Percentiles rank a stretch among this genome's conserved stretches.
phyloP scores from a whole-genome alignment of 2,329 filamentous ascomycete species.

The Emmonsiellopsis sp. region DNA sequence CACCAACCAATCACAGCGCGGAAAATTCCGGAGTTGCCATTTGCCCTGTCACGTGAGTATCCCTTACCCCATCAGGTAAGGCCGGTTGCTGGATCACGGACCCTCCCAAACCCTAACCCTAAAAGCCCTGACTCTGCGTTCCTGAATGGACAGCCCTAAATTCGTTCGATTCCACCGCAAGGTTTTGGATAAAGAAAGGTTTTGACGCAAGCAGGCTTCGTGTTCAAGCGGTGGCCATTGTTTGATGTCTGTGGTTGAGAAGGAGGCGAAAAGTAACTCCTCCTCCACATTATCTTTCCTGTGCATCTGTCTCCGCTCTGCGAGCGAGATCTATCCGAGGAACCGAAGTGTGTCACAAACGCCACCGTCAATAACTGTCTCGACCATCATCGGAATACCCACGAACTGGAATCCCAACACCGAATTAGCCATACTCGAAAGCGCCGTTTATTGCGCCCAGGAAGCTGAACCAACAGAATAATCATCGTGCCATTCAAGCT shows the following conservation, averaged over 20 bases:
- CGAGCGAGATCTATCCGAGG: no score
- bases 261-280: neutral
- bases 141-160: neutral
- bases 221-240: neutral
- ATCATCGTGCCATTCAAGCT: neutral
- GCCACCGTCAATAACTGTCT: neutral
- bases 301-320: no score
- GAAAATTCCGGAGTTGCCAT: neutral
- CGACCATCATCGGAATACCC: neutral
- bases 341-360: neutral
- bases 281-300: neutral
- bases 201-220: neutral
- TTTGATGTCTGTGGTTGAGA: neutral
- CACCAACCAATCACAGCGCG: neutral
- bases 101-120: constrained; percentile 2
- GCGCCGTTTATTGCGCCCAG: neutral
- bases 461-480: neutral
- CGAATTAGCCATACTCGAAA: neutral
- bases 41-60: neutral
- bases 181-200: neutral
- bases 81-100: neutral
- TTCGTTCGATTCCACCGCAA: neutral
- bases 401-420: neutral
- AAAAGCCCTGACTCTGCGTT: neutral
- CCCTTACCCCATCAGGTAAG: neutral